Base-by-base conservation (phyloP, 2,329 filamentous ascomycete species). In the Arthrinium phaeospermum region DNA sequence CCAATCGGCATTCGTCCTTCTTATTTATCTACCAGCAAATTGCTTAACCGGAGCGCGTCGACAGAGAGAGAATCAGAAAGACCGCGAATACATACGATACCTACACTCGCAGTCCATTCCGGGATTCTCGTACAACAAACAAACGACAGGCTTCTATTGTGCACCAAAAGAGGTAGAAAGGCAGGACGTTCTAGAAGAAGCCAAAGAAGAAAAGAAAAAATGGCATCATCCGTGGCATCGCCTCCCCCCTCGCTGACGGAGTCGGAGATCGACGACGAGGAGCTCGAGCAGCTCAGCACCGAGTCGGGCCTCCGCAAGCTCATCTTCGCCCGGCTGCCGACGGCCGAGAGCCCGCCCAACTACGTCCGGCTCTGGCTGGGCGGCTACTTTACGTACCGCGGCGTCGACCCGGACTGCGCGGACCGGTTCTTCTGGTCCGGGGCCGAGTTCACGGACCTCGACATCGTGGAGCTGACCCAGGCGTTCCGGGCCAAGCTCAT, bases 371-470 rank as follows among this genome's bases (percentile, higher is more conserved):
- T 67, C 51, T 72, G 71, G 71, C 46, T 72, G 10, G 53, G 41
- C 41, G 71, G 67, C 10, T 72, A 72, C 53, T 67, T 72, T 27
- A 68, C 67, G 24, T 72, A 72, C 27, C 71, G 71, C 34, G 71
- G 71, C 24, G 3, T 72, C 27, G 45, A 72, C 53, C 44, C 49
- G 37, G 34, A 24, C 19, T 24, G 57, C 41, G 71, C 71, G 19
- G 67, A 44, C 27, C 24, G 19, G 7, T 68, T 72, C 13, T 44
- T 69, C 37, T 72, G 69, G 67, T 67, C 71, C 8, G 71, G 71
- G 16, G 71, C 67, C 8, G 71, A 72, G 19, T 45, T 72, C 19
- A 30, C 45, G 19, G 47, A 22, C 24, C 30, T 70, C 19, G 68
- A 27, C 16, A 53, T 64, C n/a, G 37, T n/a, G 27, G 71, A 61